A percentile compares a stretch with the other conserved stretches of the same genome.
phyloP scores from a whole-genome alignment of 2,329 filamentous ascomycete genomes.

The Phialocephala subalpina region DNA sequence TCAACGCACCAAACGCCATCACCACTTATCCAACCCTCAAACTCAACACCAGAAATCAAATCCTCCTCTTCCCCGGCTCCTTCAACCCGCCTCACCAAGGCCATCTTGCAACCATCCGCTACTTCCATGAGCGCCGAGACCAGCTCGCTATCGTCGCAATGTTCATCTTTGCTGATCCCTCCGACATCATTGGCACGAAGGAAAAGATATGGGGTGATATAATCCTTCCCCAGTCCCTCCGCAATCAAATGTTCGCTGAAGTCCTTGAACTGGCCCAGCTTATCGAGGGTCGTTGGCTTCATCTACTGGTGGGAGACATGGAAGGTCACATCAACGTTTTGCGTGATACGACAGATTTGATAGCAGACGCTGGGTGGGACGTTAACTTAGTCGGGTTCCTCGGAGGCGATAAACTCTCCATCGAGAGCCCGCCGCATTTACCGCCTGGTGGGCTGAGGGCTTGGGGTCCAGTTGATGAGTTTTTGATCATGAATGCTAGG shows the following conservation, averaged over 20 bases:
- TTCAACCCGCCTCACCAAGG: conserved; percentile 21
- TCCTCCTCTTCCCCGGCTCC: conserved; percentile 23
- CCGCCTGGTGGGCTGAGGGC: not conserved
- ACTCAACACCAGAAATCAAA: not conserved
- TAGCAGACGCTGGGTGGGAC: not conserved
- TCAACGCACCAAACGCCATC: too few relatives aligned
- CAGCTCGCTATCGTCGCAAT: not conserved
- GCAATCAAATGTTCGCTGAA: not conserved
- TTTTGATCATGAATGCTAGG: conserved; percentile 14
- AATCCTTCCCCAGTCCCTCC: not conserved
- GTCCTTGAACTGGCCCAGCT: not conserved
- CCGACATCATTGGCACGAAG: not conserved
- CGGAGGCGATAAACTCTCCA: conserved; percentile 10
- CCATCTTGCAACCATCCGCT: conserved; percentile 19
- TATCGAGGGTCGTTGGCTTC: not conserved
- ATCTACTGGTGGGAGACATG: conserved; percentile 11
- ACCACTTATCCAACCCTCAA: not conserved
- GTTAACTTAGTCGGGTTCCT: conserved; percentile 5
- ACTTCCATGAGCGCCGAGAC: not conserved
- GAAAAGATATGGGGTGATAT: not conserved
- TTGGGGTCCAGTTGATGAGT: conserved; percentile 17
- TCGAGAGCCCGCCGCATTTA: not conserved
- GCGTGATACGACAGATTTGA: not conserved
- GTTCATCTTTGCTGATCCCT: conserved; percentile 13
- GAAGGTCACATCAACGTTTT: conserved; percentile 11